Evolutionary conservation across 148 eudicot species (phyloP).

Genomic region (Rhododendron ovatum): DNA sequence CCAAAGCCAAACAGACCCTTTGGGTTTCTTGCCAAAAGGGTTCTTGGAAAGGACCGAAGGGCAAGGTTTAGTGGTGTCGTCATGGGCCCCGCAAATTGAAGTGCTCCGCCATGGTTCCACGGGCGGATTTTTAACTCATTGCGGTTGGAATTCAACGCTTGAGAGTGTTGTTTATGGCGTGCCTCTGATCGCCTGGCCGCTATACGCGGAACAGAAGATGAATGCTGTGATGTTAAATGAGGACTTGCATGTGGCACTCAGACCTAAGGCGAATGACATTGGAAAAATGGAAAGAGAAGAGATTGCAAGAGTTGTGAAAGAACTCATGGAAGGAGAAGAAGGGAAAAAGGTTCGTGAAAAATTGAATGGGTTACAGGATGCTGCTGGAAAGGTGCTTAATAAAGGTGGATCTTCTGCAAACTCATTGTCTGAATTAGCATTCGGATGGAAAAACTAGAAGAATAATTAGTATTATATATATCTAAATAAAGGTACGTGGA

Average conservation of each 20-base stretch:
- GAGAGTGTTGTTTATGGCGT: not conserved
- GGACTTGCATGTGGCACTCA: not conserved
- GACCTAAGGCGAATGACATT: not conserved
- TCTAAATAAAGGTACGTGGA: too few species aligned
- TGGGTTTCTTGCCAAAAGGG: constrained; percentile 27
- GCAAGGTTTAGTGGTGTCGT: constrained; percentile 10
- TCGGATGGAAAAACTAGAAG: too few species aligned
- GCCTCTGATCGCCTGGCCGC: too few species aligned
- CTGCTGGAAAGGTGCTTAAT: too few species aligned
- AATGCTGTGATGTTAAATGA: not conserved
- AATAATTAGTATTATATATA: too few species aligned
- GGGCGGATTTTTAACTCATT: not conserved
- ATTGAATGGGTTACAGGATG: not conserved
- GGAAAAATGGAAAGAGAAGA: not conserved
- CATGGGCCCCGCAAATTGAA: not conserved
- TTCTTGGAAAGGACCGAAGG: constrained; percentile 27
- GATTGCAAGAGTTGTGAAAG: not conserved
- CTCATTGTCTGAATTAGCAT: too few species aligned
- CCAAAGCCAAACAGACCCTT: constrained; percentile 14
- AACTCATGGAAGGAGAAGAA: not conserved
- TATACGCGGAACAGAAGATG: not conserved
- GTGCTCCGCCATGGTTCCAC: not conserved
- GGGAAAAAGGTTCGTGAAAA: not conserved
- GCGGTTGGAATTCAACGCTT: not conserved
- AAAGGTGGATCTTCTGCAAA: too few species aligned